Evolutionary conservation across 805 yeast species (phyloP), one percentile per base, ranked within the genome.

Genomic region (Myxozyma neotropica): DNA sequence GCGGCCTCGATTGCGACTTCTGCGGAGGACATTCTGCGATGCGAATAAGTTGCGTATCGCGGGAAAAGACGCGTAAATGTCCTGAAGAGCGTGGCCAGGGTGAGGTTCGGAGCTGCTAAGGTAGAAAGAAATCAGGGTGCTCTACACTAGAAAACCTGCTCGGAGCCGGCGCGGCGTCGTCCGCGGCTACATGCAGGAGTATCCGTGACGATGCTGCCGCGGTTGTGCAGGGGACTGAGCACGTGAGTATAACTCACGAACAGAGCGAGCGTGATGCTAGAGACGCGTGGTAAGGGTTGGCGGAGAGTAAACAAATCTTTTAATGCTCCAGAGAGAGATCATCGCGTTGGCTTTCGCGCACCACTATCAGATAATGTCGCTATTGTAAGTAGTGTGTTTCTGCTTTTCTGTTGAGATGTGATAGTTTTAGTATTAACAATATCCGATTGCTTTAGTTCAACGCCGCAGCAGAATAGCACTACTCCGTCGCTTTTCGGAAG

Each of bases 1-100:
- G 97, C 92, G 67, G 83, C 76, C 75, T 92, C 97, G 54, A 90
- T 53, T 21, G 39, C 21, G n/a, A n/a, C 44, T 27, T 38, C 48
- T 19, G 35, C 43, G n/a, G 48, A 31, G 21, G 57, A 27, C 57
- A 52, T 46, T 23, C 17, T 7, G 17, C 7, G 43, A 1, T n/a
- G 21, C n/a, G 17, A 8, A 8, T n/a, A n/a, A 38, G 10, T 38
- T 38, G 4, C 10, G n/a, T 27, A 23, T 46, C 48, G 48, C 33
- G 27, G 48, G 19, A 24, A 7, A 23, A 15, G 33, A 26, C 48
- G 48, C 3, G 33, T 7, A 19, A 31, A 3, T 24, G 48, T 29
- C 10, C 10, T 29, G 33, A 29, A 29, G 10, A 29, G 33, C 6
- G 10, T 10, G 10, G 33, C 33, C 43, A 38, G 43, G 7, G 10